Evolutionary conservation across 108 stramenopile genomes (phyloP).

Genomic region (Skeletonema potamos): DNA sequence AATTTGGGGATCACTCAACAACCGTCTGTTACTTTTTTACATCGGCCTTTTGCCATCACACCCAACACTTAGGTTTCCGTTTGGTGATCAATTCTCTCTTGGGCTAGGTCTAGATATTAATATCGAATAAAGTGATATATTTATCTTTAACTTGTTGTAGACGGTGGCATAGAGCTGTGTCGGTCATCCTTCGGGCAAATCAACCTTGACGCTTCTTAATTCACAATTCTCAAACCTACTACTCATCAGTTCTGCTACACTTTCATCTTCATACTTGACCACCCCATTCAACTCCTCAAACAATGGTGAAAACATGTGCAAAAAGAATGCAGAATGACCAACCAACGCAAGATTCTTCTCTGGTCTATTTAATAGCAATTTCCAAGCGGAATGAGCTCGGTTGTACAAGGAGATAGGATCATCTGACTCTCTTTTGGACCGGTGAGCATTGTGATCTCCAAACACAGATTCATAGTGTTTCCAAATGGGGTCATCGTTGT

Average conservation of each 20-base stretch:
- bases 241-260: slow-evolving; percentile 37
- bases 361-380: slow-evolving; percentile 19
- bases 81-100: not conserved
- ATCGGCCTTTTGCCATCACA: slow-evolving; percentile 2
- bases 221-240: slow-evolving; percentile 45
- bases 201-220: slow-evolving; percentile 35
- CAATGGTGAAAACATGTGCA: slow-evolving; percentile 50
- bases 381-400: slow-evolving; percentile 41
- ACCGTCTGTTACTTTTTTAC: not conserved
- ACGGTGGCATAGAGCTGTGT: not conserved
- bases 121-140: slow-evolving; percentile 2
- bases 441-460: slow-evolving; percentile 17
- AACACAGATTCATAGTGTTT: slow-evolving; percentile 28
- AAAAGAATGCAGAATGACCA: slow-evolving; percentile 50
- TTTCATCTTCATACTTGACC: slow-evolving; percentile 34
- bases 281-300: slow-evolving; percentile 41
- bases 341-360: slow-evolving; percentile 41
- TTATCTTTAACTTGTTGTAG: not conserved
- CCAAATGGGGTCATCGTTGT: slow-evolving; percentile 43
- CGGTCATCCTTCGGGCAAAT: slow-evolving; percentile 1
- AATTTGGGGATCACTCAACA: not conserved
- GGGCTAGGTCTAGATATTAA: not conserved
- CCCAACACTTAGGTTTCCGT: not conserved
- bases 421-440: slow-evolving; percentile 22
- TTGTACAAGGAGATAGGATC: slow-evolving; percentile 28